These are phyloP conservation scores for Aspergillus uvarum DNA, from an alignment of 2,329 filamentous ascomycete species.

Conservation along the genomic window DNA sequence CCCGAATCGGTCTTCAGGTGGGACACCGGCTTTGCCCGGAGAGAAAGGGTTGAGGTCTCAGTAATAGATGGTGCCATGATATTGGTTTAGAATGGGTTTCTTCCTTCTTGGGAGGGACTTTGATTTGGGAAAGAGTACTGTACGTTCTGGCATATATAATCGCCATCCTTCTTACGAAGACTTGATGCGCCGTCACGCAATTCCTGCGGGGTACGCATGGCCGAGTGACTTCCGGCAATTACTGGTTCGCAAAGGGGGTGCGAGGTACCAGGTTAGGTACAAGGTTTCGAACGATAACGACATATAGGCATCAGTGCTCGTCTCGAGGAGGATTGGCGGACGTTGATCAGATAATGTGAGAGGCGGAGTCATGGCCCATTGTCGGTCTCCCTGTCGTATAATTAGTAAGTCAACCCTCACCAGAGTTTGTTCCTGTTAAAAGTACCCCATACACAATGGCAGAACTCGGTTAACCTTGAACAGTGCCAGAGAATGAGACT, in stretches of 20 bases:
- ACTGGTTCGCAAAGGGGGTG: background rate
- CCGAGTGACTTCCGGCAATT: background rate
- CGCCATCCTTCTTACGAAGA: constrained; percentile 10
- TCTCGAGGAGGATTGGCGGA: background rate
- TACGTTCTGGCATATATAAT: constrained; percentile 10
- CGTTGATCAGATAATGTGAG: background rate
- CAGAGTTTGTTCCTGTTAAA: background rate
- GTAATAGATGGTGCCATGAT: constrained; percentile 39
- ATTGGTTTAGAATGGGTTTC: background rate
- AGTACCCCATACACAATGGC: background rate
- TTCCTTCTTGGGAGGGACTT: background rate
- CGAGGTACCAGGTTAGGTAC: background rate
- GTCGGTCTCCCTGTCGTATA: background rate
- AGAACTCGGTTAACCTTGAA: too few species aligned
- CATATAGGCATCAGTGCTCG: background rate
- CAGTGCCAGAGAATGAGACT: background rate
- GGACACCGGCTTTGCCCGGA: constrained; percentile 27
- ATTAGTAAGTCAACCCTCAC: background rate
- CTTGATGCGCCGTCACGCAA: constrained; percentile 21
- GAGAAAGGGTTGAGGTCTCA: constrained; percentile 24
- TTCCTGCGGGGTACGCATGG: constrained; percentile 24
- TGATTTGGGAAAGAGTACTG: background rate
- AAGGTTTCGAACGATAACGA: background rate
- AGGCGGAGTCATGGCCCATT: background rate
- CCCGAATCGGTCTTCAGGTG: constrained; percentile 32